Evolutionary conservation across 2,329 filamentous ascomycete genomes (phyloP), one percentile per base, ranked within the genome.

Genomic region (Drechslerella coelobrocha): DNA sequence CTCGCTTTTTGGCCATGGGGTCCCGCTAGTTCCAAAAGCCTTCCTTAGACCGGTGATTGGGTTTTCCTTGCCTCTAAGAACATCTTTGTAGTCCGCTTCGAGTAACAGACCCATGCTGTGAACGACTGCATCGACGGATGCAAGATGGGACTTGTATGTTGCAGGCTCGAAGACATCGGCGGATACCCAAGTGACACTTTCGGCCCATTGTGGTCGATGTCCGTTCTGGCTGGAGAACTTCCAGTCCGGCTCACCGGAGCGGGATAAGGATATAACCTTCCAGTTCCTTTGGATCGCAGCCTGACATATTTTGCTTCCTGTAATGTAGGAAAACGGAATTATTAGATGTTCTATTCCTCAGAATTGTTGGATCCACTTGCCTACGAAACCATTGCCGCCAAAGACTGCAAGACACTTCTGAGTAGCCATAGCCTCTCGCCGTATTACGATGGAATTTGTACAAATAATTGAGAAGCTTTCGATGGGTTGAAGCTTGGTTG

Each of bases 41-140:
- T 89, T 88, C 72, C 86, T 85, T 12, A 99, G 81, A 0, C 91
- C 93, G 5, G 86, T 80, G 56, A 96, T 80, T n/a, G 91, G 87
- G 0, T 90, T 91, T 76, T 96, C 92, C 69, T 85, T 87, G 54
- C 94, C 94, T 19, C 87, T 88, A 24, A 99, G 78, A 14, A 96
- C 88, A 75, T 89, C 90, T 81, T 99, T 99, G 85, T 99, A 99
- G 82, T 99, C 94, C 53, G 92, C 92, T 82, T 99, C 94, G 8
- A 99, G 85, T 17, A 99, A 84, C 76, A 99, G 97, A 8, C 94
- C 94, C 89, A 97, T 92, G 77, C 85, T 91, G 83, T 99, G 94
- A 50, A 99, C 89, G 24, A 97, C 92, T 62, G 88, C 92, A 78
- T 91, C 86, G 72, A 92, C 90, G 62, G 85, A 86, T 74, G 86